Evolutionary conservation across 108 stramenopile genomes (phyloP).

Genomic region (Nannochloropsis salina): DNA sequence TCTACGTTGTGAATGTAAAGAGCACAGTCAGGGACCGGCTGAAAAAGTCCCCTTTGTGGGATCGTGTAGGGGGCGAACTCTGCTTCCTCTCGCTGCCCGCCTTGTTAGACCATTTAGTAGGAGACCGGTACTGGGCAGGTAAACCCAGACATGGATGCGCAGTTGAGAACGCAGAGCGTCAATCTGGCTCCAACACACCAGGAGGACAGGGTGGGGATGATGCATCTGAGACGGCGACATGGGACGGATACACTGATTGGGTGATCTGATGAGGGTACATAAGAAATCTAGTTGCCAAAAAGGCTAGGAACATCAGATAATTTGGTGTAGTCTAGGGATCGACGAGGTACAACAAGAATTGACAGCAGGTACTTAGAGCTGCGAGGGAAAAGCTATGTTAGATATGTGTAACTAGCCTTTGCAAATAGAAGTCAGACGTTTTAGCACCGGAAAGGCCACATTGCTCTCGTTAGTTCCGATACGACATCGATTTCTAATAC

Average conservation of each 20-base stretch:
- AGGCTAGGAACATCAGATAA: too few relatives aligned
- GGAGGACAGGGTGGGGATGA: slow-evolving; percentile 12
- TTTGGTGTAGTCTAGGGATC: too few relatives aligned
- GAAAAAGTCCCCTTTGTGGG: not conserved
- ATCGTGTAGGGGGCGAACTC: not conserved
- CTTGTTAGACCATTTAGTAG: not conserved
- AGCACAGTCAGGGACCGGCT: not conserved
- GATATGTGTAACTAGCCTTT: too few relatives aligned
- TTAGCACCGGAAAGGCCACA: too few relatives aligned
- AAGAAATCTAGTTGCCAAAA: too few relatives aligned
- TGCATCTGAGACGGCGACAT: not conserved
- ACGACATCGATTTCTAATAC: too few relatives aligned
- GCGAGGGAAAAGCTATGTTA: too few relatives aligned
- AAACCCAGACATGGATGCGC: not conserved
- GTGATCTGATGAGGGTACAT: not conserved
- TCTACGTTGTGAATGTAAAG: not conserved
- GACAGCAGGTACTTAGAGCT: too few relatives aligned
- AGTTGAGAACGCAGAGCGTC: not conserved
- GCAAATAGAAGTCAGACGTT: too few relatives aligned
- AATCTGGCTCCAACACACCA: not conserved
- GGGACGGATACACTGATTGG: slow-evolving; percentile 3
- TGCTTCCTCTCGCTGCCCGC: not conserved
- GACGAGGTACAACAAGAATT: too few relatives aligned
- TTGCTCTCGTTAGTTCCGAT: too few relatives aligned
- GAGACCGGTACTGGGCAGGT: slow-evolving; percentile 9